phyloP scores from a whole-genome alignment of 2,329 filamentous ascomycete species.

The Aspergillus pseudoglaucus region DNA sequence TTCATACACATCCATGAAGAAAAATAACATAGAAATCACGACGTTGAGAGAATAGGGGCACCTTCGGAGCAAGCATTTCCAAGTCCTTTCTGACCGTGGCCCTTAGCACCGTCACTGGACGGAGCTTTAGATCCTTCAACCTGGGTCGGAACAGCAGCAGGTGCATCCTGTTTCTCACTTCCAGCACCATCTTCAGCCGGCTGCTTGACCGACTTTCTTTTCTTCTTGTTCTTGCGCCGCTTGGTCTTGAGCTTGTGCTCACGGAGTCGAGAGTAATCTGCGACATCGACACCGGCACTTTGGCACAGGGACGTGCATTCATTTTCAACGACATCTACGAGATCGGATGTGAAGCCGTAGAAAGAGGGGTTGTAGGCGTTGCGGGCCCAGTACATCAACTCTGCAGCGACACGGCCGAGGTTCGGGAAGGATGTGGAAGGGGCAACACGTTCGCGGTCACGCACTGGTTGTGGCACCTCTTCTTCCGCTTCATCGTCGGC shows the following conservation, averaged over 20 bases:
- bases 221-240: slow-evolving; percentile 15
- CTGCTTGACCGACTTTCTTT: slow-evolving; percentile 16
- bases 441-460: neutral
- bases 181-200: neutral
- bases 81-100: too few species aligned
- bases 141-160: neutral
- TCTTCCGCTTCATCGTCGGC: slow-evolving; percentile 23
- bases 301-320: slow-evolving; percentile 32
- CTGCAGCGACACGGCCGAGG: slow-evolving; percentile 32
- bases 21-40: too few species aligned
- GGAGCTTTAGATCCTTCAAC: neutral
- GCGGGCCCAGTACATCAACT: slow-evolving; percentile 39
- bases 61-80: too few species aligned
- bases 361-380: slow-evolving; percentile 40
- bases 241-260: slow-evolving; percentile 16
- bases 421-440: slow-evolving; percentile 24
- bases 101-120: neutral
- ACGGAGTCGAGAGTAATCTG: slow-evolving; percentile 21
- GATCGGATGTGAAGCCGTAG: slow-evolving; percentile 33
- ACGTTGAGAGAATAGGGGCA: too few species aligned
- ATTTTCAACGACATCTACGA: slow-evolving; percentile 33
- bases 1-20: too few species aligned
- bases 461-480: neutral
- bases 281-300: slow-evolving; percentile 29
- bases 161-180: neutral